phyloP scores from a whole-genome alignment of 352 stramenopile species.

The Elongisporangium prolatum region DNA sequence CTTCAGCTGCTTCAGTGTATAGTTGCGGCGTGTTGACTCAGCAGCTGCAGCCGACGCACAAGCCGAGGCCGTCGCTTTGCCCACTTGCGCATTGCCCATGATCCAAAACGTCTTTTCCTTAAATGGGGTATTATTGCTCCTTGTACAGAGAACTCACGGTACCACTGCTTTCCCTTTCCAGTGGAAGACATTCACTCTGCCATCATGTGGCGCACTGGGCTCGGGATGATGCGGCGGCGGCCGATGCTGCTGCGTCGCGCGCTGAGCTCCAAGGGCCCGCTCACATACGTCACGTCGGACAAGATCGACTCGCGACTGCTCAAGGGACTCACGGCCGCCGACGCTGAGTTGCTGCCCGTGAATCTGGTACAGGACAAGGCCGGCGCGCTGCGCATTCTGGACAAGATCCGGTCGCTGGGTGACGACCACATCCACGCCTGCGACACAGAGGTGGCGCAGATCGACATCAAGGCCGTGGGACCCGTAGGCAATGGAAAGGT shows the following conservation, averaged over 20 bases:
- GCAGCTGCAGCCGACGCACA: too few species aligned
- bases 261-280: not conserved
- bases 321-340: slow-evolving; percentile 48
- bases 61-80: not conserved
- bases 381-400: slow-evolving; percentile 52
- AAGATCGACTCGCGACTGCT: slow-evolving; percentile 55
- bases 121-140: not conserved
- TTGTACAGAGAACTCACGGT: not conserved
- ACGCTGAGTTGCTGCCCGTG: slow-evolving; percentile 61
- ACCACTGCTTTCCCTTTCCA: not conserved
- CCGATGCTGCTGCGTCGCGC: not conserved
- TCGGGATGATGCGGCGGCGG: not conserved
- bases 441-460: slow-evolving; percentile 97
- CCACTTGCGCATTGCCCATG: not conserved
- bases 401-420: slow-evolving; percentile 51
- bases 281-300: slow-evolving; percentile 71
- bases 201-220: not conserved
- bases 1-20: not conserved
- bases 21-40: not conserved
- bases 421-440: slow-evolving; percentile 90
- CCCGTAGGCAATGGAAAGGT: slow-evolving; percentile 97
- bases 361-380: slow-evolving; percentile 78
- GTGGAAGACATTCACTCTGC: not conserved
- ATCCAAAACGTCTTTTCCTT: too few species aligned
- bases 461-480: slow-evolving; percentile 93